phyloP scores from a whole-genome alignment of 148 eudicot genomes.

The Hydrangea macrophylla region DNA sequence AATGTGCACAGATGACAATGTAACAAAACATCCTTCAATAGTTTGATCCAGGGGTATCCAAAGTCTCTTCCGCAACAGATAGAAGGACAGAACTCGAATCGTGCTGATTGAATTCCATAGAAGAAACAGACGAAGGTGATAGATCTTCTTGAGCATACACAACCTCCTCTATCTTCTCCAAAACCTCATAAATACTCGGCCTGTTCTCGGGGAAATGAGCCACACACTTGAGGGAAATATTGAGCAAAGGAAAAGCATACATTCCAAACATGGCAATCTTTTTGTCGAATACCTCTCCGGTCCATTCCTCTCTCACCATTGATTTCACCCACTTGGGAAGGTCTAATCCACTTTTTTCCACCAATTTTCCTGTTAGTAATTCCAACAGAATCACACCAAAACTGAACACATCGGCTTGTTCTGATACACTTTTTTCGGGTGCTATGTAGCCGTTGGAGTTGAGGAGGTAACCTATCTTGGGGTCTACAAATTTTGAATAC shows the following conservation, averaged over 20 bases:
- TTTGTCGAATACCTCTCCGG: constrained; percentile 43
- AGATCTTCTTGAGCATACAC: constrained; percentile 27
- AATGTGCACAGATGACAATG: too few relatives aligned
- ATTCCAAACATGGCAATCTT: constrained; percentile 18
- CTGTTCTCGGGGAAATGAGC: constrained; percentile 27
- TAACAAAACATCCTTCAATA: background rate
- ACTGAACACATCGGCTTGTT: constrained; percentile 30
- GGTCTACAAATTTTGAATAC: constrained; percentile 21
- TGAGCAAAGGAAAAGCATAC: constrained; percentile 33
- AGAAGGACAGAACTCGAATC: background rate
- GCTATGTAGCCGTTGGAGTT: constrained; percentile 25
- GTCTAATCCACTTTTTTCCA: constrained; percentile 31
- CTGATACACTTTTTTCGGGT: constrained; percentile 25
- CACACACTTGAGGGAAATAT: constrained; percentile 36
- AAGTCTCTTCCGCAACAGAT: constrained; percentile 5
- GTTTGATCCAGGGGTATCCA: constrained; percentile 8
- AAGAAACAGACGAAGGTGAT: constrained; percentile 4
- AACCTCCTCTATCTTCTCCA: constrained; percentile 33
- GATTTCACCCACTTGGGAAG: constrained; percentile 39
- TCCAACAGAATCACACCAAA: constrained; percentile 38
- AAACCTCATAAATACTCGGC: constrained; percentile 27
- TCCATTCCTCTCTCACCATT: constrained; percentile 46
- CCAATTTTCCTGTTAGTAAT: constrained; percentile 36
- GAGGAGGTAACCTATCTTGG: constrained; percentile 16
- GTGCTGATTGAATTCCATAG: background rate